Evolutionary conservation across 352 stramenopile species (phyloP), one percentile per base, ranked within the genome.

Genomic region (Pythium brachiatum): DNA sequence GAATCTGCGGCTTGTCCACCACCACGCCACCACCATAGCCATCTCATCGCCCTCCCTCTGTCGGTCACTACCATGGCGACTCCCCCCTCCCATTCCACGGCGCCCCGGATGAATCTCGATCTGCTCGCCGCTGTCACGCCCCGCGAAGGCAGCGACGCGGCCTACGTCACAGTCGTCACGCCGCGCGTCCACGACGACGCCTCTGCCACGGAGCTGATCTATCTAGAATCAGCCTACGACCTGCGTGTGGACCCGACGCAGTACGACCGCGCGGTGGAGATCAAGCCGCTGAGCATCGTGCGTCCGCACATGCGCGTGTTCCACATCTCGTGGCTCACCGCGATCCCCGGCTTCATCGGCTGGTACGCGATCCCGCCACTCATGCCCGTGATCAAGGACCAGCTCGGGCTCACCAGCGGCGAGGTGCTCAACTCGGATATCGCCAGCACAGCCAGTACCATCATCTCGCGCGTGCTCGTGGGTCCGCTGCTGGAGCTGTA

Each of bases 361-460:
- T 98, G 92, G 91, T 98, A 98, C 73, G 82, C 90, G 36, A 97
- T 98, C 69, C 92, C 94, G 2, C 96, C 96, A 18, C 85, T 99
- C 48, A 90, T 99, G 57, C 81, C 88, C 0, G 83, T 97, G 48
- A 96, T 98, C 65, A 91, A 90, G 68, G 73, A 79, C 9, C 78
- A 91, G 43, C 71, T 99, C 21, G 73, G 62, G 0, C 74, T 98
- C 27, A 94, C 74, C 25, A 94, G 92, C 36, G 67, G 91, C 60
- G 41, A 98, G 57, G 83, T 98, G 29, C 75, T 87, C 54, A 98
- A 94, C 51, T 96, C 91, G 29, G 96, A 97, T 54, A 98, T 98
- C 66, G 80, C 86, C 36, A 88, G 83, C 68, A 96, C 92, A 13
- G 82, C 86, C 53, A 94, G 88, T 60, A 97, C 94, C 25, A 97